Evolutionary conservation across 1,139 yeast genomes (phyloP), one percentile per base, ranked within the genome.

Genomic region (Candida neerlandica): DNA sequence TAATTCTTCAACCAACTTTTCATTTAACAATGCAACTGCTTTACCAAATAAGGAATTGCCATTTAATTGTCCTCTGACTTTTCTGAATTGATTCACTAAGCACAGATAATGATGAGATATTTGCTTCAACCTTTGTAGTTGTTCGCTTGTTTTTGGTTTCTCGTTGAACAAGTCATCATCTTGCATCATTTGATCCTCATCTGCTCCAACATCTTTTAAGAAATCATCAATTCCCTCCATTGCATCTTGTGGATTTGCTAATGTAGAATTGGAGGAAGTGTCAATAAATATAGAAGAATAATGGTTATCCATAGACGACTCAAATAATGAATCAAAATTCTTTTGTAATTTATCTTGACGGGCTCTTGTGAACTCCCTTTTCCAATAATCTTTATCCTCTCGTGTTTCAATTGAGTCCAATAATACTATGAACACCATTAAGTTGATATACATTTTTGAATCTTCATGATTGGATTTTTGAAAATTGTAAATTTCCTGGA

Each of bases 391-490:
- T 49, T 60, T 68, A 38, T 63, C 67, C 1, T 54, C 55, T 2
- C 46, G 43, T 1, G 60, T 53, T 7, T 56, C 52, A 7, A 66
- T 53, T 0, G 64, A 58, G 15, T 55, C 55, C 32, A 57, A 55
- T 5, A 65, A 46, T 12, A 64, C 51, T 12, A 69, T 45, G 41
- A 57, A 70, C 1, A 65, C 50, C 6, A 66, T 55, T 26, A 70
- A 53, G 49, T 69, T 70, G 12, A 71, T 61, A 21, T 66, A 57
- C 14, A 66, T 52, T 45, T 69, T 67, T 5, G 62, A 53, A 38
- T 65, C 66, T 47, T 73, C 77, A 46, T 61, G 62, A 45, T 58
- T 63, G 15, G 59, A 54, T 46, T 58, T 60, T 41, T 62, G 66
- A 42, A 54, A 59, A n/a, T 44, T 53, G 33, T 56, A 53, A 16